Evolutionary conservation across 768 basidiomycete genomes (phyloP).

Genomic region (Psilocybe sp.): DNA sequence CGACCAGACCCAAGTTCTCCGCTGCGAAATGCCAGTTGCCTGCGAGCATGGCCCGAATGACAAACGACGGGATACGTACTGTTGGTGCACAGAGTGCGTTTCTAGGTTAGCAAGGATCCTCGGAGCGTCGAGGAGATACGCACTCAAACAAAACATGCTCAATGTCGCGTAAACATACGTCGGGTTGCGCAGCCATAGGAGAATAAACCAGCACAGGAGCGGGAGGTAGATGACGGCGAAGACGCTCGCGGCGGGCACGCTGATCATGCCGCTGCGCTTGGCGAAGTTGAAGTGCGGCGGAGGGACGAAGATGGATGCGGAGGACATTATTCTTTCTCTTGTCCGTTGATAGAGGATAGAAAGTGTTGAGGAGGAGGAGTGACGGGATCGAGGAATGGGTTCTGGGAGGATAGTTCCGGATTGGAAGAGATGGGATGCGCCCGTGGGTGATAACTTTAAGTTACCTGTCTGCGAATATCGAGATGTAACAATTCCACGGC

Average conservation of each 20-base stretch:
- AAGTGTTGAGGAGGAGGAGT: too few relatives aligned
- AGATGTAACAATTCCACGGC: too few relatives aligned
- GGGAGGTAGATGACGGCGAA: constrained; percentile 36
- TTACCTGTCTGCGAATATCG: too few relatives aligned
- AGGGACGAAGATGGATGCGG: background rate
- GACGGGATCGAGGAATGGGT: too few relatives aligned
- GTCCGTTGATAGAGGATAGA: background rate
- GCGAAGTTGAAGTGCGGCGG: constrained; percentile 29
- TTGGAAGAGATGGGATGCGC: too few relatives aligned
- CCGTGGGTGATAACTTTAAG: too few relatives aligned
- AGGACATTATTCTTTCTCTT: background rate
- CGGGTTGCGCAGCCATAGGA: constrained; percentile 25
- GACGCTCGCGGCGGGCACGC: constrained; percentile 29
- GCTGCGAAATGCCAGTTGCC: constrained; percentile 27
- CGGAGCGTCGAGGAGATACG: constrained; percentile 10
- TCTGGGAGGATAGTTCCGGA: too few relatives aligned
- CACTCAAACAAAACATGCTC: constrained; percentile 36
- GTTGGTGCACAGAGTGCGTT: background rate
- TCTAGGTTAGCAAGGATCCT: background rate
- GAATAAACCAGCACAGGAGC: constrained; percentile 26
- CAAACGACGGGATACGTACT: constrained; percentile 42
- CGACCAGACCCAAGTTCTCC: constrained; percentile 29
- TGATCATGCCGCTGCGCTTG: constrained; percentile 28
- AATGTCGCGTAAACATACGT: constrained; percentile 32
- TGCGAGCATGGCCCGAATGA: constrained; percentile 34